Conservation (phyloP, 2,329 filamentous ascomycete species). For the Monilinia vaccinii-corymbosi region DNA sequence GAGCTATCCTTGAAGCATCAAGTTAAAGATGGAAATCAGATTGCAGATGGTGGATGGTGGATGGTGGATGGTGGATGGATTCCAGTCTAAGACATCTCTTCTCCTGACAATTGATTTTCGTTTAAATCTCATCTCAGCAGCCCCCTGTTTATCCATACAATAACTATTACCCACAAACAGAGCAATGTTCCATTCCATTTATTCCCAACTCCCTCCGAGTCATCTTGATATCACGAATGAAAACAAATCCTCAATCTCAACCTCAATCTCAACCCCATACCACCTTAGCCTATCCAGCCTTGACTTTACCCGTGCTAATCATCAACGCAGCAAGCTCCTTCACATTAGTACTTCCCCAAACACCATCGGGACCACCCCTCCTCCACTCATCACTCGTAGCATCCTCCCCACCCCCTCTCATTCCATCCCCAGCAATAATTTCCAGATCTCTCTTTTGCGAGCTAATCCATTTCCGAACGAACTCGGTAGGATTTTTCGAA, state of each 20-base stretch:
- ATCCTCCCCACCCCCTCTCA: constrained; percentile 48
- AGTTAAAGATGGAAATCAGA: neutral
- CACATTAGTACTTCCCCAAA: constrained; percentile 54
- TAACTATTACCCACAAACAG: neutral
- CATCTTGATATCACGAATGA: constrained; percentile 4
- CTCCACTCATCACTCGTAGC: constrained; percentile 60
- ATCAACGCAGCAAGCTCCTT: constrained; percentile 55
- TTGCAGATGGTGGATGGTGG: neutral
- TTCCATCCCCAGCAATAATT: constrained; percentile 24
- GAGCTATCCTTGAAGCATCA: neutral
- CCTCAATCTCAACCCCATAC: neutral
- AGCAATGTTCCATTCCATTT: neutral
- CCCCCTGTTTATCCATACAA: neutral
- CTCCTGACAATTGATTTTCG: neutral
- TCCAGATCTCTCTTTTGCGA: constrained; percentile 60
- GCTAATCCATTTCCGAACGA: constrained; percentile 79
- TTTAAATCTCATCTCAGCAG: neutral
- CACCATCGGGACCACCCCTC: constrained; percentile 48
- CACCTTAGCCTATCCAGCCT: neutral
- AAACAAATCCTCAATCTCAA: neutral
- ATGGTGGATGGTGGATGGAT: no score
- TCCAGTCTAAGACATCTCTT: neutral
- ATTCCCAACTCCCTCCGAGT: constrained; percentile 3
- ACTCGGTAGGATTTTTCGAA: constrained; percentile 71
- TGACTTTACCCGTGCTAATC: constrained; percentile 27